These are phyloP conservation scores for Cajanus cajan DNA, from an alignment of 306 rosid genomes.

Conservation along the genomic window DNA sequence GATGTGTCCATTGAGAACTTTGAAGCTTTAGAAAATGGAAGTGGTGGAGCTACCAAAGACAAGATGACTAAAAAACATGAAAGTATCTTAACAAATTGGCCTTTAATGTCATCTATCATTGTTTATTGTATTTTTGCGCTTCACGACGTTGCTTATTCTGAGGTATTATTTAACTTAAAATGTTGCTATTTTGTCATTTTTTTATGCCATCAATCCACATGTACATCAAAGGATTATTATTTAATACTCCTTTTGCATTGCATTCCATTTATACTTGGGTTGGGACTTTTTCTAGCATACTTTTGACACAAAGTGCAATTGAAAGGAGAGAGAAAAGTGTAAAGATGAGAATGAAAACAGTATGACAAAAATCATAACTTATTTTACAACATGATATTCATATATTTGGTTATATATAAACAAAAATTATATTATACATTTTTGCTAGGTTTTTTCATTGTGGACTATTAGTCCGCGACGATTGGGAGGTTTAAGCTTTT, in stretches of 20 bases:
- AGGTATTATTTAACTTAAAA: constrained; percentile 45
- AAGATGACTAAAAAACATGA: constrained; percentile 25
- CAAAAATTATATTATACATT: background rate
- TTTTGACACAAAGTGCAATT: background rate
- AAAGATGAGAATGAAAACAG: background rate
- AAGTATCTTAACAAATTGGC: constrained; percentile 79
- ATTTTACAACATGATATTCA: background rate
- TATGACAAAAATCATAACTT: background rate
- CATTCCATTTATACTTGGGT: too few relatives aligned
- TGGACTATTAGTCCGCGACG: constrained; percentile 75
- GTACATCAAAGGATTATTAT: too few relatives aligned
- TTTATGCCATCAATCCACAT: too few relatives aligned
- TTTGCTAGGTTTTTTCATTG: constrained; percentile 66
- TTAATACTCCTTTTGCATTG: too few relatives aligned
- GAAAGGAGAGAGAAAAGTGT: background rate
- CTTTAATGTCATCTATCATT: constrained; percentile 76
- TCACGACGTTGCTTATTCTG: constrained; percentile 78
- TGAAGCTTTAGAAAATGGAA: constrained; percentile 54
- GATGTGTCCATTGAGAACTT: constrained; percentile 10
- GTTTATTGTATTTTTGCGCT: constrained; percentile 65
- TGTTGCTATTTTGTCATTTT: background rate
- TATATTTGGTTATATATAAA: background rate
- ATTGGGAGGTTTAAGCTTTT: constrained; percentile 62
- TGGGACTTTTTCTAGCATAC: too few relatives aligned
- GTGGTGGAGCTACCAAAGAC: constrained; percentile 9